phyloP scores from a whole-genome alignment of 2,329 filamentous ascomycete genomes.

The Ceratocystis papillata region DNA sequence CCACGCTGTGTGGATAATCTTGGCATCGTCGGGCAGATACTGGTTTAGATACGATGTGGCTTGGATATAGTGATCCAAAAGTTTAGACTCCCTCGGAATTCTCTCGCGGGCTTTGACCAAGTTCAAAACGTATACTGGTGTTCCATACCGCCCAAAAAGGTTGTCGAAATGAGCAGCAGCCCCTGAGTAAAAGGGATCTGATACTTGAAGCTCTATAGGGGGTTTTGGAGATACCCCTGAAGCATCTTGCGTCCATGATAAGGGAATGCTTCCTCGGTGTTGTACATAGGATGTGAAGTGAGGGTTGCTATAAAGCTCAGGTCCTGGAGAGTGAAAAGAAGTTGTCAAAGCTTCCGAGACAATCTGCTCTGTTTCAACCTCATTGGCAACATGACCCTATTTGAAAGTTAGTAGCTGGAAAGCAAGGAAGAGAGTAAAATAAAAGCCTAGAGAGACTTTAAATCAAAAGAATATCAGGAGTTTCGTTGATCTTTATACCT shows the following conservation, averaged over 20 bases:
- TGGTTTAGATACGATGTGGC: slow-evolving; percentile 90
- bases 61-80: slow-evolving; percentile 75
- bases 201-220: slow-evolving; percentile 87
- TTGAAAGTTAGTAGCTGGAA: slow-evolving; percentile 10
- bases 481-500: slow-evolving; percentile 34
- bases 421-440: background rate
- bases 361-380: slow-evolving; percentile 97
- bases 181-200: slow-evolving; percentile 90
- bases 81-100: slow-evolving; percentile 80
- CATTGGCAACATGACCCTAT: slow-evolving; percentile 84
- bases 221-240: slow-evolving; percentile 93
- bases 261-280: slow-evolving; percentile 88
- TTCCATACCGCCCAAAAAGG: slow-evolving; percentile 83
- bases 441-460: background rate
- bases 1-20: slow-evolving; percentile 89
- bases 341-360: slow-evolving; percentile 90
- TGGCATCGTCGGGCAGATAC: slow-evolving; percentile 70
- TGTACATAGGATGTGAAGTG: slow-evolving; percentile 95
- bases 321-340: slow-evolving; percentile 86
- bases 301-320: slow-evolving; percentile 73
- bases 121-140: slow-evolving; percentile 84
- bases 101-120: slow-evolving; percentile 82
- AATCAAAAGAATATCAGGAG: background rate
- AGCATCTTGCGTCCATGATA: slow-evolving; percentile 96
- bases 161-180: slow-evolving; percentile 93